Conservation (phyloP, 495 filamentous ascomycete species). For the Neurospora hispaniola region DNA sequence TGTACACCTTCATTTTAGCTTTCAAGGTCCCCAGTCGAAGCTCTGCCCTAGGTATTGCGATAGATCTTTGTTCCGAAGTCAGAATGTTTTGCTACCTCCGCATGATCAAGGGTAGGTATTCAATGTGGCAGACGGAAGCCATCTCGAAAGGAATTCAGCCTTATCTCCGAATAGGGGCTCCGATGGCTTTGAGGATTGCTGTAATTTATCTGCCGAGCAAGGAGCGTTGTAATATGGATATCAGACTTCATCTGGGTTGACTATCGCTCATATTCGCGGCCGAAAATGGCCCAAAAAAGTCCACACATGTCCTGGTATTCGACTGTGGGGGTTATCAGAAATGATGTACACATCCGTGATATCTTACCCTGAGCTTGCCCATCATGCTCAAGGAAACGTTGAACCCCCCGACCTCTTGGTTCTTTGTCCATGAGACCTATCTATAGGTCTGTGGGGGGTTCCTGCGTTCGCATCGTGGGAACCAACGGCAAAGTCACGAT, state of each 20-base stretch:
- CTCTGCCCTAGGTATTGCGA: neutral
- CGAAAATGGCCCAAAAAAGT: neutral
- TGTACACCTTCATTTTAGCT: neutral
- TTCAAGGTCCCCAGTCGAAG: neutral
- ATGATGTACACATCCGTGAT: neutral
- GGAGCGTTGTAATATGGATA: neutral
- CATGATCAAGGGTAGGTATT: neutral
- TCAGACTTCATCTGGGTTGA: neutral
- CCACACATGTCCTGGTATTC: neutral
- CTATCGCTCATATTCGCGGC: neutral
- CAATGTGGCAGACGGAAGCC: neutral
- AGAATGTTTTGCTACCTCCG: neutral
- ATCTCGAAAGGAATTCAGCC: neutral
- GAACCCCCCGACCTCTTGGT: neutral
- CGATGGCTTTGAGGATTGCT: neutral
- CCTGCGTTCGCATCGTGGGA: neutral
- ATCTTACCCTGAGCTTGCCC: neutral
- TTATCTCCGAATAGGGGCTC: neutral
- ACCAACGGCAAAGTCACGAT: neutral
- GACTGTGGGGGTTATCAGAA: neutral
- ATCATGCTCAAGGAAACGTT: neutral
- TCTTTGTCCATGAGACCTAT: neutral
- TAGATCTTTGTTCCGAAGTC: neutral
- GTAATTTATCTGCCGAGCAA: neutral
- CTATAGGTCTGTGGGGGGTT: neutral